phyloP scores from a whole-genome alignment of 768 basidiomycete species.

The Saitozyma podzolica region DNA sequence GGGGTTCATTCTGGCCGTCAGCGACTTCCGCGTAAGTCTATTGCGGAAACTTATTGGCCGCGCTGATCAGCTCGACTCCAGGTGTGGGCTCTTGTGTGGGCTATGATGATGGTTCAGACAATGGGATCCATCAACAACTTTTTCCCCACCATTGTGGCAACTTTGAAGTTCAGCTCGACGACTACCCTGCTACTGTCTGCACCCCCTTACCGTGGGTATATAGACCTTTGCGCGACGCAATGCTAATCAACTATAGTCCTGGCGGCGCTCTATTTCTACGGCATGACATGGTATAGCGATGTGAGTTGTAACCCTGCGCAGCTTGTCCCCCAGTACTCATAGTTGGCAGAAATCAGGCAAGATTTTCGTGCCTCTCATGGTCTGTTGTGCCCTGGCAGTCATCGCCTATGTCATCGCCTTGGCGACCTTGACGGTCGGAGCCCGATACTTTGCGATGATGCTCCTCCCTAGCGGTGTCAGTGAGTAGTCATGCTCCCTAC shows the following conservation, averaged over 20 bases:
- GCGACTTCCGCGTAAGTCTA: too few relatives aligned
- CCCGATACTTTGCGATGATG: constrained; percentile 31
- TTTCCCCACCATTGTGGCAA: constrained; percentile 23
- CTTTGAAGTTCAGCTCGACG: too few relatives aligned
- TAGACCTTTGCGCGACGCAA: too few relatives aligned
- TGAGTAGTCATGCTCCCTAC: too few relatives aligned
- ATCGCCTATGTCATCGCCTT: constrained; percentile 38
- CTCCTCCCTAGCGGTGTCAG: constrained; percentile 29
- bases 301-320: too few relatives aligned
- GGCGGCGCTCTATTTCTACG: constrained; percentile 2
- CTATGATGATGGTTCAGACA: constrained; percentile 11
- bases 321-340: too few relatives aligned
- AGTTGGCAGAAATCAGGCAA: constrained; percentile 19
- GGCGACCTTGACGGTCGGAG: constrained; percentile 17
- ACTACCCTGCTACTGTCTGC: too few relatives aligned
- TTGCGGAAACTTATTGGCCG: not conserved
- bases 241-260: constrained; percentile 11
- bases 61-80: constrained; percentile 9
- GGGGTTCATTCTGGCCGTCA: too few relatives aligned
- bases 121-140: constrained; percentile 23
- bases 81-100: too few relatives aligned
- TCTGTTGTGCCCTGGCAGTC: constrained; percentile 21
- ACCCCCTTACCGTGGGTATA: too few relatives aligned
- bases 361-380: constrained; percentile 33
- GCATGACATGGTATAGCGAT: constrained; percentile 5